Evolutionary conservation across 192 early-diverging fungal species (phyloP), one percentile per base, ranked within the genome.

Genomic region (Coemansia sp.): DNA sequence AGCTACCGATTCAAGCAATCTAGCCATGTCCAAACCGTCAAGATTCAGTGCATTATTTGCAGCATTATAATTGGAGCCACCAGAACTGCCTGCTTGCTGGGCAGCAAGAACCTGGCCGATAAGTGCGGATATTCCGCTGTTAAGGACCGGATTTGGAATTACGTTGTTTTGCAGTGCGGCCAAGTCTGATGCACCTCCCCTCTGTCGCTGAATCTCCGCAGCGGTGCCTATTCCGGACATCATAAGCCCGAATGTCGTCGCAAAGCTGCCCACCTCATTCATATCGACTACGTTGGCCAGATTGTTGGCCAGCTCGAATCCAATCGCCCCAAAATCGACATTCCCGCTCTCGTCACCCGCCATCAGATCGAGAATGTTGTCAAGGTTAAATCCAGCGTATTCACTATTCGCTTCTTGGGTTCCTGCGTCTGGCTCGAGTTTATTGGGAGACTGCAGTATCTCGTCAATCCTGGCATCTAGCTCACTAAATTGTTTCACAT

Each of bases 291-390:
- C 77, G 15, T 70, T 80, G 14, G 69, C 77, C 5, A 80, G 34
- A 40, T 80, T 80, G 38, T 62, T 74, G 1, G 77, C 68, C n/a
- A 80, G 11, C 52, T 80, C 77, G 3, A 71, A 19, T 2, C 72
- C 77, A 50, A 80, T 80, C 5, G 77, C 77, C 4, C 69, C 69
- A 71, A 80, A 80, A 45, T 80, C 49, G 42, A 80, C 77, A 49
- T 80, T 70, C 15, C 77, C 77, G n/a, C 67, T 25, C 35, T 71
- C 69, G 23, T 80, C 77, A 20, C 77, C 77, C 22, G 65, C 72
- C 77, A 80, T 80, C 33, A 80, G 36, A 23, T 80, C 69, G 1
- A 80, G 56, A 6, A 80, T 67, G 25, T 41, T 45, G 49, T 80
- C 77, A 5, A 80, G 36, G 35, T 80, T 80, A 55, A 80, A 80